These are phyloP conservation scores for Pichia sp. DNA, from an alignment of 1,139 yeast species.

Conservation along the genomic window DNA sequence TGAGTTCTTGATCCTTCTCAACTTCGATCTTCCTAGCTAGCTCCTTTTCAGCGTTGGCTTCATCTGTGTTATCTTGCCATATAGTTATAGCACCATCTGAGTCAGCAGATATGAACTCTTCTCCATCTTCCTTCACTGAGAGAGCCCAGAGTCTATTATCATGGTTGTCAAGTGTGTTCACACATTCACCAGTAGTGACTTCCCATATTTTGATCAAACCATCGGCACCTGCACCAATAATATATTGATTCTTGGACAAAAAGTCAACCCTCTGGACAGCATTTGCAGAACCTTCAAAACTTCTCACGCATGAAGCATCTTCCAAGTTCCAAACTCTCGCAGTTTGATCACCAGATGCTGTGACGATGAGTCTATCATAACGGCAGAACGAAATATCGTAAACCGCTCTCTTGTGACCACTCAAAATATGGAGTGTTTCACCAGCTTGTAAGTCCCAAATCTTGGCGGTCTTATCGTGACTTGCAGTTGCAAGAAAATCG, in stretches of 20 bases:
- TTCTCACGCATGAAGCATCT: conserved; percentile 67
- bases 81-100: conserved; percentile 88
- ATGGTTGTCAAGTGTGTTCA: conserved; percentile 83
- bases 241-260: conserved; percentile 57
- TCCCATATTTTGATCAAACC: conserved; percentile 94
- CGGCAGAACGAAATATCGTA: conserved; percentile 87
- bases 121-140: conserved; percentile 58
- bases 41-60: conserved; percentile 44
- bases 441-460: conserved; percentile 81
- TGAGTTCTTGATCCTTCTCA: conserved; percentile 82
- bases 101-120: conserved; percentile 73
- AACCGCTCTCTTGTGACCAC: conserved; percentile 89
- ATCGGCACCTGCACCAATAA: conserved; percentile 88
- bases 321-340: conserved; percentile 81
- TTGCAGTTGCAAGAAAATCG: conserved; percentile 82
- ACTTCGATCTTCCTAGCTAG: conserved; percentile 47
- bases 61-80: conserved; percentile 86
- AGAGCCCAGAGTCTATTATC: conserved; percentile 94
- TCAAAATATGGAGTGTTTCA: conserved; percentile 74
- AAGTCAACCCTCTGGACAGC: conserved; percentile 80
- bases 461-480: conserved; percentile 91
- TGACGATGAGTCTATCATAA: conserved; percentile 66
- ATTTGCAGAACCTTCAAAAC: conserved; percentile 93
- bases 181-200: conserved; percentile 60
- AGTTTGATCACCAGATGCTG: conserved; percentile 89